phyloP scores from a whole-genome alignment of 2,329 filamentous ascomycete genomes.

The Gaeumannomyces tritici region DNA sequence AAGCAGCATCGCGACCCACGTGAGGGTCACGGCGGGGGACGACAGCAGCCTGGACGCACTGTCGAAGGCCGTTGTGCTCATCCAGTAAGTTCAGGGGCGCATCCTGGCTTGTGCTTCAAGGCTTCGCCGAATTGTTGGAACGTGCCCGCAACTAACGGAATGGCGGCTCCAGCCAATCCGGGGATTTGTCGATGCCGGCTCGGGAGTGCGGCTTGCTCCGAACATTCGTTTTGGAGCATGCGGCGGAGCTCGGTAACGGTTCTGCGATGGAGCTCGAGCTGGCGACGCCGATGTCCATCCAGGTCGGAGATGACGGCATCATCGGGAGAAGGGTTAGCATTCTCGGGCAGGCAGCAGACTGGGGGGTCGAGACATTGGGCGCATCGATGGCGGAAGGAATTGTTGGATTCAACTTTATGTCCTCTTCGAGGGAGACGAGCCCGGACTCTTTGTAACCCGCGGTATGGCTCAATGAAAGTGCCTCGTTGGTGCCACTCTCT shows the following conservation, averaged over 20 bases:
- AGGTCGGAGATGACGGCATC: background rate
- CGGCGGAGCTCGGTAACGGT: background rate
- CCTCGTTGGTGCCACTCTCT: too few species aligned
- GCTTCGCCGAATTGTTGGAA: too few species aligned
- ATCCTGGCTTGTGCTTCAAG: too few species aligned
- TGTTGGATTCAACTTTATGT: conserved; percentile 3
- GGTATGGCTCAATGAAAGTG: too few species aligned
- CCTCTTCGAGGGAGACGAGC: too few species aligned
- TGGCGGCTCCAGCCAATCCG: background rate
- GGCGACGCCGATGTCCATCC: background rate
- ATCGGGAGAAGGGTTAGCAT: conserved; percentile 3
- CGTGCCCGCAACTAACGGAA: background rate
- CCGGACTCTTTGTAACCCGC: too few species aligned
- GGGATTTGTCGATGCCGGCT: background rate
- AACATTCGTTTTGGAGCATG: background rate
- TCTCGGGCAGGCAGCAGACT: background rate
- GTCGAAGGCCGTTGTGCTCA: background rate
- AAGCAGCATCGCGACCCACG: background rate
- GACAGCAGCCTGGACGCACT: background rate
- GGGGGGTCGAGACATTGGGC: too few species aligned
- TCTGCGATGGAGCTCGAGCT: background rate
- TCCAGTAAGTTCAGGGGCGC: background rate
- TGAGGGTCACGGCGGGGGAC: background rate
- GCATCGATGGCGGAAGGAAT: background rate
- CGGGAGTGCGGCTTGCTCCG: background rate